Evolutionary conservation across 1,139 yeast genomes (phyloP), one percentile per base, ranked within the genome.

Genomic region (Nadsonia starkeyi-henricii): DNA sequence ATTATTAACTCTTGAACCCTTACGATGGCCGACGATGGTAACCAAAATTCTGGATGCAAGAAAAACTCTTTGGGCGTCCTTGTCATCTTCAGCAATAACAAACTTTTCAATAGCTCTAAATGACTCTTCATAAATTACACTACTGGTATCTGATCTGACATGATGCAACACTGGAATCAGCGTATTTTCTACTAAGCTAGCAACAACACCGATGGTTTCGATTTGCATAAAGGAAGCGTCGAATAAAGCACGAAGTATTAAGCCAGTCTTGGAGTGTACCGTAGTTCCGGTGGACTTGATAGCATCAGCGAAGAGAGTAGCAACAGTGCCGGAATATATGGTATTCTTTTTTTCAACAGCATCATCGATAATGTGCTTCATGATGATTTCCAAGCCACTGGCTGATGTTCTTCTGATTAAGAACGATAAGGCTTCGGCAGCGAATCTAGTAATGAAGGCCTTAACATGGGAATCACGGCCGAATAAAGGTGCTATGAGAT

Each of bases 371-470:
- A 82, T 70, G 54, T 70, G 75, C 1, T 66, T 59, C 5, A 84
- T 66, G 43, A 83, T 74, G 0, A 59, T 54, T 2, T 62, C 59
- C 45, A 88, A 65, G 3, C 75, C 68, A 1, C 71, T 73, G 0
- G 71, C 62, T 19, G 71, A 71, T 57, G 84, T 74, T 62, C 85
- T 86, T 60, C 94, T 76, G 13, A 91, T 70, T 52, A 91, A 69
- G 57, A 84, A 91, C 0, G 96, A 85, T 47, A 91, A 64, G 0
- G 96, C 91, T 62, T 91, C 97, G 0, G 96, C 89, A 36, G 95
- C 80, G 59, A 89, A 91, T 53, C 95, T 71, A 1, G 86, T 72
- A 43, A 89, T 74, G 56, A 83, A 84, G 19, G 75, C 75, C 52
- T 75, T 74, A 51, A 78, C 75, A 52, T 55, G 58, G 17, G 75